Base-by-base conservation (phyloP, 345 rosid genomes). In the Turritis glabra region DNA sequence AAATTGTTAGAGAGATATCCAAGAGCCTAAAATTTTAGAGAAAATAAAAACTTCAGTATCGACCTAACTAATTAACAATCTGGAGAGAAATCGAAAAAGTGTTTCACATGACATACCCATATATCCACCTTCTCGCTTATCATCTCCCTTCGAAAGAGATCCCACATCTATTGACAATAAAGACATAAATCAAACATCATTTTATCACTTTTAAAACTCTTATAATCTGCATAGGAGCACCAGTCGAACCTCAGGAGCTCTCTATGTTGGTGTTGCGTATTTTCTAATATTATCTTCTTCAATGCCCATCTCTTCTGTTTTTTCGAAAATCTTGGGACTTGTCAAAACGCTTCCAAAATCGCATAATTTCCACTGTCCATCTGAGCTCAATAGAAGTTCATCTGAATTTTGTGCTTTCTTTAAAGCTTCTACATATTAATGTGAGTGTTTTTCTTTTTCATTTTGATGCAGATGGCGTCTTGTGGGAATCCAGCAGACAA, bases 251-350 rank as follows among this genome's bases (percentile, higher is more conserved):
- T 90, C 98, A 35, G 99, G 98, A 46, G 99, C 93, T 85, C 98
- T 90, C 82, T 92, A 96, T 74, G 95, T 86, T 71, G 98, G 99
- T 22, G 99, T 96, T 25, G 98, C 92, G 81, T 90, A 76, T 84
- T 90, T 96, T 81, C 98, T 79, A 58, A 96, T 96, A 76, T 89
- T 96, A 74, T 96, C 99, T 87, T 96, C 98, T 83, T 96, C 99
- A 76, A 96, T 75, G 7, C 98, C 98, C 98, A 92, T 96, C 80
- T 96, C 99, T 82, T 89, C 98, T 37, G 97, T 91, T 79, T 81
- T 92, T 82, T 90, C 98, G 75, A 96, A 92, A 30, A 92, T 84
- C 75, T 88, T 96, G 80, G 92, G 99, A 79, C 90, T 92, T 53
- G 94, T 92, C 50, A 96, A 85, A 25, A 86, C 83, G 65, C 99